Evolutionary conservation across 441 rosid species (phyloP).

Genomic region (Gossypium schwendimanii): DNA sequence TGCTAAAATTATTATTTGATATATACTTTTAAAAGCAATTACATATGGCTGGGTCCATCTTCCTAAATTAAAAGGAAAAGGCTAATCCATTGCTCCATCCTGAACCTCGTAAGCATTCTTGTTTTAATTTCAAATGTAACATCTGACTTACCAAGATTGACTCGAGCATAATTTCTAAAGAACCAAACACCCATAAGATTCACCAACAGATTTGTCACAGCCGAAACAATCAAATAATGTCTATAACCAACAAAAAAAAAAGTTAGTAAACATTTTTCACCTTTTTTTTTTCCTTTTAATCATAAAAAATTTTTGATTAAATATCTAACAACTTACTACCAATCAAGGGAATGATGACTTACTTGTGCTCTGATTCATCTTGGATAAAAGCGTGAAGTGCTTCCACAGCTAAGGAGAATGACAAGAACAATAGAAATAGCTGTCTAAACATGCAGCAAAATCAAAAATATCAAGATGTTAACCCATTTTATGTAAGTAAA

Average conservation of each 20-base stretch:
- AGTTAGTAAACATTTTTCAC: conserved; percentile 3
- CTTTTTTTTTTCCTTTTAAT: not conserved
- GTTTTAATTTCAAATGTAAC: conserved; percentile 6
- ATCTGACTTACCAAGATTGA: conserved; percentile 61
- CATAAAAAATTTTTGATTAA: not conserved
- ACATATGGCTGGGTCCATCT: not conserved
- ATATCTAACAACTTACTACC: conserved; percentile 5
- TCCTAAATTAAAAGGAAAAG: not conserved
- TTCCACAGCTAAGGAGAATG: conserved; percentile 94
- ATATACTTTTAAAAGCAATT: not conserved
- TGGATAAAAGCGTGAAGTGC: conserved; percentile 97
- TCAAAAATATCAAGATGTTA: conserved; percentile 40
- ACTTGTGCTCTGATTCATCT: conserved; percentile 98
- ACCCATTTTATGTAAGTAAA: conserved; percentile 12
- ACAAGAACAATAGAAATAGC: conserved; percentile 97
- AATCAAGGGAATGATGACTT: conserved; percentile 26
- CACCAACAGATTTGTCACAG: conserved; percentile 81
- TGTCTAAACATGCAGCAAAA: conserved; percentile 83
- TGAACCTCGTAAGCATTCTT: not conserved
- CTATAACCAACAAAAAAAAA: conserved; percentile 35
- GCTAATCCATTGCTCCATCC: not conserved
- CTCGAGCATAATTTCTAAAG: conserved; percentile 90
- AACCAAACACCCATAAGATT: conserved; percentile 95
- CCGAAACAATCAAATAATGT: conserved; percentile 94
- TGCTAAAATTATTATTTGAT: not conserved